phyloP scores from a whole-genome alignment of 352 stramenopile genomes.

The Globisporangium alternatum region DNA sequence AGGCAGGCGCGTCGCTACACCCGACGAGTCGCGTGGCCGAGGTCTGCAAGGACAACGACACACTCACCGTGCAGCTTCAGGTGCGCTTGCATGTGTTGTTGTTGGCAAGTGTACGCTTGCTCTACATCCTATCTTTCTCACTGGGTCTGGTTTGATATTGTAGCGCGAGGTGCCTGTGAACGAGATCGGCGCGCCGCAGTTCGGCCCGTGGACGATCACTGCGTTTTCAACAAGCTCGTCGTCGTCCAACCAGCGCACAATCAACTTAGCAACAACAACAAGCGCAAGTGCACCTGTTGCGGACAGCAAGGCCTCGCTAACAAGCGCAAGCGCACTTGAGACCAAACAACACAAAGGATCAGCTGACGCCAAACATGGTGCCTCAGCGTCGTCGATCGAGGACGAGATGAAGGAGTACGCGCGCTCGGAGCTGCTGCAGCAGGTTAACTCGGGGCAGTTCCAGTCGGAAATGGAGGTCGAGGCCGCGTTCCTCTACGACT shows the following conservation, averaged over 20 bases:
- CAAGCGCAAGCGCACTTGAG: not conserved
- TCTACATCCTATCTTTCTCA: not conserved
- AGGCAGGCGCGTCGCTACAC: constrained; percentile 40
- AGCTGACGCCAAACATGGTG: constrained; percentile 10
- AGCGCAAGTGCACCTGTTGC: not conserved
- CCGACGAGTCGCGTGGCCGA: constrained; percentile 59
- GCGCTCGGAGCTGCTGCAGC: constrained; percentile 60
- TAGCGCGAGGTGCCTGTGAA: constrained; percentile 82
- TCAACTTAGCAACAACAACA: not conserved
- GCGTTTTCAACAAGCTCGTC: constrained; percentile 42
- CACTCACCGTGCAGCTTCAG: constrained; percentile 61
- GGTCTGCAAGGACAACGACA: constrained; percentile 72
- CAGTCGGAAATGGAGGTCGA: constrained; percentile 79
- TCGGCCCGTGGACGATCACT: constrained; percentile 53
- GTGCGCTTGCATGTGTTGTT: constrained; percentile 20
- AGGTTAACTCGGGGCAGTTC: constrained; percentile 77
- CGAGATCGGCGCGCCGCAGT: constrained; percentile 71
- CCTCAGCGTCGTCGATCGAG: constrained; percentile 17
- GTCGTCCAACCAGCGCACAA: not conserved
- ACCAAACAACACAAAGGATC: not conserved
- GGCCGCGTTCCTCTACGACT: constrained; percentile 80
- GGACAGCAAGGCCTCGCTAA: constrained; percentile 1
- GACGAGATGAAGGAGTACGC: constrained; percentile 67
- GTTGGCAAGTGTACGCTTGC: not conserved
- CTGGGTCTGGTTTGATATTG: not conserved